Base-by-base conservation (phyloP, 176 grass and related monocot genomes). In the Dactylis glomerata region DNA sequence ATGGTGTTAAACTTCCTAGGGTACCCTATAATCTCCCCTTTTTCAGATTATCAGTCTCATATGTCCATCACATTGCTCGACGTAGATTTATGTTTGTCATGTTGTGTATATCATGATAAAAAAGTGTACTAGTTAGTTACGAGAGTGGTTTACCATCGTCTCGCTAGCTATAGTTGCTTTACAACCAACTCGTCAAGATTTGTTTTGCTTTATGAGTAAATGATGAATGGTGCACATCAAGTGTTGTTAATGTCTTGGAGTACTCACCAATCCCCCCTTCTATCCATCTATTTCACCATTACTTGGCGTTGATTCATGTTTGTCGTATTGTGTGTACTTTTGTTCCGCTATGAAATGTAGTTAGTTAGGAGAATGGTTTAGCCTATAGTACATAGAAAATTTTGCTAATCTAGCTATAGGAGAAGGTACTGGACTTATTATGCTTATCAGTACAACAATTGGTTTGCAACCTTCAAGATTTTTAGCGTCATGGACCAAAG, bases 121-220 rank as follows among this genome's bases (percentile, higher is more conserved):
- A 59, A 16, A 31, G 16, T 3, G 27, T 15, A 8, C 49, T 20
- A n/a, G 10, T 15, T 76, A 33, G 58, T 33, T 37, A 23, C 3
- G 42, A 74, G 24, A 31, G 31, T 49, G 26, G 44, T 10, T 19
- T 74, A 4, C 22, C 44, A 64, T 64, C 14, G 8, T 46, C 20
- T 30, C 6, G 0, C 6, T 17, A 64, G 3, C 11, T 7, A 26
- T 71, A 47, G 3, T 45, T 73, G 6, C 15, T 73, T 73, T 10
- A 73, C 23, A 15, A 30, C 26, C 15, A 73, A 32, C 16, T 7
- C 23, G 8, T 27, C 13, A 8, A 71, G 34, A n/a, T 70, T 11
- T 14, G 3, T 0, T 63, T 73, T 63, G 63, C 83, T 65, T 77
- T 62, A 42, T 4, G 26, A 77, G 73, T 78, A 56, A 82, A 86